phyloP scores from a whole-genome alignment of 2,329 filamentous ascomycete species.

The Cordyceps tenuipes region DNA sequence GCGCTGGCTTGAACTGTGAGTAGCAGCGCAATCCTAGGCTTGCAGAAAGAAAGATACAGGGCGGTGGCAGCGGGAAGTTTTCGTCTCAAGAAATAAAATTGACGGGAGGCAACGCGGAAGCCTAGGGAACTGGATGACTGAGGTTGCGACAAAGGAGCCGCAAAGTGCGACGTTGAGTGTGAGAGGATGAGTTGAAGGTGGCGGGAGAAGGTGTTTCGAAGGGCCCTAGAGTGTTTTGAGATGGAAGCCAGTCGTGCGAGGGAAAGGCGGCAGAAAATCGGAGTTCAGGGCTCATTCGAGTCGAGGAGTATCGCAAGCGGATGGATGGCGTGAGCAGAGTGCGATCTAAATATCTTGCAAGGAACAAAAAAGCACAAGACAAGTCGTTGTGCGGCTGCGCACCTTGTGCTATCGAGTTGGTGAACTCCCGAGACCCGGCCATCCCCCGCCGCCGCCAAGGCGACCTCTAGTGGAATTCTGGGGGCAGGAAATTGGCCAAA shows the following conservation, averaged over 20 bases:
- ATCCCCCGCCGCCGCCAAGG: not conserved
- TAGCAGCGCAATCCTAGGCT: not conserved
- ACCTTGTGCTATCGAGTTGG: slow-evolving; percentile 1
- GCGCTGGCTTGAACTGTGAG: not conserved
- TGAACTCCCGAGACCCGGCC: not conserved
- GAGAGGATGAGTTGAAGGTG: slow-evolving; percentile 17
- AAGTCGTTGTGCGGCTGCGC: slow-evolving; percentile 1
- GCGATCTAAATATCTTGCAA: slow-evolving; percentile 8
- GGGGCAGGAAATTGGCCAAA: slow-evolving; percentile 2
- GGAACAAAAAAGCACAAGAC: not conserved
- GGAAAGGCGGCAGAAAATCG: not conserved
- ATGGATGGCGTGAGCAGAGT: not conserved
- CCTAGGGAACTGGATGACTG: not conserved
- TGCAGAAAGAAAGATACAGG: not conserved
- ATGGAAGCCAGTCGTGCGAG: not conserved
- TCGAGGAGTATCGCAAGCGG: not conserved
- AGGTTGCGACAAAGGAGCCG: slow-evolving; percentile 12
- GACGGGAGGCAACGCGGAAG: not conserved
- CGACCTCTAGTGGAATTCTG: not conserved
- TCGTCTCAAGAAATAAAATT: slow-evolving; percentile 7
- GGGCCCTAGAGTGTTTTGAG: slow-evolving; percentile 7
- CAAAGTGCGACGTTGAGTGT: slow-evolving; percentile 21
- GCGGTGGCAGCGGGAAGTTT: not conserved
- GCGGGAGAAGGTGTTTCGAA: slow-evolving; percentile 6
- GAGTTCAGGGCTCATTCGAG: not conserved